Evolutionary conservation across 129 eudicot species (phyloP), one percentile per base, ranked within the genome.

Genomic region (Heracleum sosnowskyi): DNA sequence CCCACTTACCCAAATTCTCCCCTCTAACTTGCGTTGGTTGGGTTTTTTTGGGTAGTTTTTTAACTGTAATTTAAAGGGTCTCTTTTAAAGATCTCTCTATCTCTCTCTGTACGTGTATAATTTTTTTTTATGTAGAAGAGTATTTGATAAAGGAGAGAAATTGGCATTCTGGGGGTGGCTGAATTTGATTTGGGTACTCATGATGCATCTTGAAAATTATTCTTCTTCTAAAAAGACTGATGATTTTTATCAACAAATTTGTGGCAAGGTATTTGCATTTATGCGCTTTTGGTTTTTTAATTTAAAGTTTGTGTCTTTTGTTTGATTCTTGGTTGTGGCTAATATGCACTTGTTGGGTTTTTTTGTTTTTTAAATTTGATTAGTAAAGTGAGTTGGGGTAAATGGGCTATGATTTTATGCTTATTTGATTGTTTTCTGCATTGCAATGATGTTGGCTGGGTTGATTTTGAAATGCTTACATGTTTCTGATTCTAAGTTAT

Each of bases 81-180:
- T n/a, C 20, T 35, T 63, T n/a, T 41, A 15, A 44, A 44, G 77
- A 44, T 74, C 77, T 73, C 6, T 24, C 0, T 44, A 74, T 74
- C 77, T 72, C 13, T 24, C 12, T 44, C 6, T 69, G n/a, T 69
- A 13, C 8, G 5, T 69, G 4, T 69, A 2, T 16, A 0, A 7
- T 37, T 37, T 37, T 7, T 35, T 13, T 69, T 29, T 17, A 36
- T 34, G 39, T 17, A 36, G 16, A 34, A 34, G 41, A 46, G 13
- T 26, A 41, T 22, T n/a, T 37, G 11, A 44, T 15, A 41, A 5
- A 39, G 18, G 35, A 37, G 76, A 40, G 24, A 16, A 9, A n/a
- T 74, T 44, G 77, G 77, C 77, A 74, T 74, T 74, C 31, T 74
- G 77, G 77, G 62, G 77, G 77, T 74, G 57, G 28, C 12, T 74